These are phyloP conservation scores for Suillus tomentosus DNA, from an alignment of 768 basidiomycete species.

Conservation along the genomic window DNA sequence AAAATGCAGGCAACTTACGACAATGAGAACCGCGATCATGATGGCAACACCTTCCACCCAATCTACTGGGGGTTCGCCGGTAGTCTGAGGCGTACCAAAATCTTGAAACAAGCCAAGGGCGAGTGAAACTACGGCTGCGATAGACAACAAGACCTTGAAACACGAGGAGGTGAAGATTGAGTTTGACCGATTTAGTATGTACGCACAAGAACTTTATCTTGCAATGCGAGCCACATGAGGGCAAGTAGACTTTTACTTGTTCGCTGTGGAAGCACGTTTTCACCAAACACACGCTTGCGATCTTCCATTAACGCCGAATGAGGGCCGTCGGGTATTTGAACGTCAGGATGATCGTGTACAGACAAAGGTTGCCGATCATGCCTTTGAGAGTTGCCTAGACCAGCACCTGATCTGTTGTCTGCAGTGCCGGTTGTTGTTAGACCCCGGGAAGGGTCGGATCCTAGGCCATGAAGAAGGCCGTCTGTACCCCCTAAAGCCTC, in stretches of 20 bases:
- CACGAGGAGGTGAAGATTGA: conserved; percentile 14
- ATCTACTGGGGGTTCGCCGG: conserved; percentile 76
- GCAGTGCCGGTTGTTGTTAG: conserved; percentile 21
- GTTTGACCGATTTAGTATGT: background rate
- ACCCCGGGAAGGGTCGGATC: conserved; percentile 60
- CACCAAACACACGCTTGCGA: conserved; percentile 69
- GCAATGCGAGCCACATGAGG: conserved; percentile 84
- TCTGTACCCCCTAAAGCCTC: conserved; percentile 68
- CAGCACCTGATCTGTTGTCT: conserved; percentile 29
- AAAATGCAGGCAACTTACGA: conserved; percentile 46
- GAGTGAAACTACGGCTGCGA: conserved; percentile 91
- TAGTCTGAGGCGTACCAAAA: conserved; percentile 68
- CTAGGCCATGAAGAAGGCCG: conserved; percentile 71
- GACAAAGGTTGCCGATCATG: conserved; percentile 28
- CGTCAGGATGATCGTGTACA: conserved; percentile 17
- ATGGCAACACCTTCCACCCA: conserved; percentile 96
- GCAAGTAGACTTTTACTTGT: conserved; percentile 66
- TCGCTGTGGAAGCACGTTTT: conserved; percentile 74
- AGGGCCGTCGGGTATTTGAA: conserved; percentile 16
- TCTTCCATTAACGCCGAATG: conserved; percentile 53
- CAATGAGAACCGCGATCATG: conserved; percentile 72
- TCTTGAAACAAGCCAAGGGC: conserved; percentile 95
- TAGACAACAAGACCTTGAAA: conserved; percentile 77
- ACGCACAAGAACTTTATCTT: conserved; percentile 88
- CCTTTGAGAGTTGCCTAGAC: conserved; percentile 34